Base-by-base conservation (phyloP, 2,329 filamentous ascomycete genomes). In the Colletotrichum tofieldiae region DNA sequence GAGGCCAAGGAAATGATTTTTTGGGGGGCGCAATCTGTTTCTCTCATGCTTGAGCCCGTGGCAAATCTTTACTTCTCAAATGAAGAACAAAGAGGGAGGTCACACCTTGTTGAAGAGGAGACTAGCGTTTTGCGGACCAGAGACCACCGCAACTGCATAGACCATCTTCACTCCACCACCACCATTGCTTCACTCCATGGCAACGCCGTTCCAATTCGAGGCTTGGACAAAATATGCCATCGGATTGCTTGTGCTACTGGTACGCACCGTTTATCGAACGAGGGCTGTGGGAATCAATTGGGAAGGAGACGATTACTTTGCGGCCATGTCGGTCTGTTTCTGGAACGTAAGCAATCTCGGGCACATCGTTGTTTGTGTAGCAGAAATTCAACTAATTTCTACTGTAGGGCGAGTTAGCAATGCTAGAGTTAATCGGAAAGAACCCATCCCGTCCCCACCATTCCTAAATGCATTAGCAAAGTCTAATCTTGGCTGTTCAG, bases 191-290 rank as follows among this genome's bases (percentile, higher is more conserved):
- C 39, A 60, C 35, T 65, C 20, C 62, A 81, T 80, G 79, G 77
- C 78, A 29, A 83, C 82, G 8, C 83, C 84, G 3, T 85, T 85
- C 67, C 81, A 84, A 72, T 77, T 76, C 6, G 84, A 86, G 74
- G 82, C 83, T n/a, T 86, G 84, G 84, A 77, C 77, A 23, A 84
- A 86, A 68, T 85, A 84, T 58, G 81, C 77, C 2, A 76, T 86
- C 39, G 84, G 84, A 1, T 69, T 80, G 4, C 2, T 80, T 14
- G 75, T 86, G 6, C 73, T 86, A 3, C 72, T 84, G 7, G 64
- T 82, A 1, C 81, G 84, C 16, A 82, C 83, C 68, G 80, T 81
- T 67, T 81, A 82, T 5, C 77, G 84, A 39, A 79, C 78, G 72
- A 83, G 78, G 62, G 71, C 79, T 20, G 82, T 85, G 3, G 83